phyloP scores from a whole-genome alignment of 306 rosid genomes.

The Cucurbita pepo region DNA sequence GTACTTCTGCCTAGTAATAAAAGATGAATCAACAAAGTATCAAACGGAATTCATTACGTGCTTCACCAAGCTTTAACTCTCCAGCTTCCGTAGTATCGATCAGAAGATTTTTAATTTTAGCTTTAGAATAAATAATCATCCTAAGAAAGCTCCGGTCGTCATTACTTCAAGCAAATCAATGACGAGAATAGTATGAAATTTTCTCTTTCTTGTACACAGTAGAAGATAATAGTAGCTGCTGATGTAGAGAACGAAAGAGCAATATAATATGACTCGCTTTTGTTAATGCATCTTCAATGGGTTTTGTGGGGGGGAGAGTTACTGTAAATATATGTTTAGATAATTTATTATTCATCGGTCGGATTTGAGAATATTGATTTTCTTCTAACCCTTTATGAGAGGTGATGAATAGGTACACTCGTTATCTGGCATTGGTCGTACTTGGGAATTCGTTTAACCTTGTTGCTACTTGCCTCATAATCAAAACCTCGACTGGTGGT shows the following conservation, averaged over 20 bases:
- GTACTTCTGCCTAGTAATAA: constrained; percentile 10
- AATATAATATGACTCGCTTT: background rate
- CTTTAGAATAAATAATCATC: background rate
- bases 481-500: background rate
- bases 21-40: constrained; percentile 8
- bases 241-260: background rate
- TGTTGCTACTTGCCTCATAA: background rate
- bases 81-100: background rate
- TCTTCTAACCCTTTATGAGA: background rate
- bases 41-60: background rate
- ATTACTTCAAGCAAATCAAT: background rate
- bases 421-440: background rate
- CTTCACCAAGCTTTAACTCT: background rate
- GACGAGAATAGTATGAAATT: background rate
- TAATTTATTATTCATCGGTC: background rate
- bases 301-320: too few species aligned
- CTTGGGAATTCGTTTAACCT: background rate
- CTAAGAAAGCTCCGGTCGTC: background rate
- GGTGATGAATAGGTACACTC: background rate
- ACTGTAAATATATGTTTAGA: too few species aligned
- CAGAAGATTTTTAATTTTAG: background rate
- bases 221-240: background rate
- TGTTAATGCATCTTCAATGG: too few species aligned
- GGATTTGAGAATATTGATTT: background rate
- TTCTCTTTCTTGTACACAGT: background rate